These are phyloP conservation scores for Tanacetum coccineum DNA, from an alignment of 129 eudicot species.

Conservation along the genomic window DNA sequence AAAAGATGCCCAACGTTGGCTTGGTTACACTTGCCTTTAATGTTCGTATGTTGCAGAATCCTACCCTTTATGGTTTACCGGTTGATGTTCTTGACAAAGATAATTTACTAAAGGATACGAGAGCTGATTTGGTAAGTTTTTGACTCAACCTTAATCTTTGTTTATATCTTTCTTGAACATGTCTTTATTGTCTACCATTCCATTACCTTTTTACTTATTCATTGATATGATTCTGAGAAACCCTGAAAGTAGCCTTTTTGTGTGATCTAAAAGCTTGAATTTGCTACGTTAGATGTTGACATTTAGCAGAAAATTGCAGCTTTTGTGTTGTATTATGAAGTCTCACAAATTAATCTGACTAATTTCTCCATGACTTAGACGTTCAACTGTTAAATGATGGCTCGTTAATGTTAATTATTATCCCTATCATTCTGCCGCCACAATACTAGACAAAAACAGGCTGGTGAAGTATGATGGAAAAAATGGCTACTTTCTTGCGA, in stretches of 20 bases:
- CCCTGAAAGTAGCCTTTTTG: no score
- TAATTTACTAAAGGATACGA: conserved; percentile 49
- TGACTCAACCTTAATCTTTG: no score
- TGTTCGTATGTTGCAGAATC: conserved; percentile 82
- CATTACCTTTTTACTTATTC: not conserved
- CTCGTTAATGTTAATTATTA: not conserved
- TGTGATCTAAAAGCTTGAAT: no score
- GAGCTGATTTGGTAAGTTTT: no score
- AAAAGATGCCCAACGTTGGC: no score
- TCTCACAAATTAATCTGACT: not conserved
- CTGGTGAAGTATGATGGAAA: no score
- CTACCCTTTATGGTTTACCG: conserved; percentile 72
- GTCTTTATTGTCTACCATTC: not conserved
- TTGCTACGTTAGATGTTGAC: not conserved
- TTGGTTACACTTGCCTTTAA: conserved; percentile 74
- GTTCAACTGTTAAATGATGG: not conserved
- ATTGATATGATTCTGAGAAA: not conserved
- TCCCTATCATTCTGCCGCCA: conserved; percentile 80
- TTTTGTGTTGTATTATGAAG: conserved; percentile 12
- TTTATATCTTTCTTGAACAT: conserved; percentile 35
- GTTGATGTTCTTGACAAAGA: conserved; percentile 53
- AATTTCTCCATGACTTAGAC: not conserved
- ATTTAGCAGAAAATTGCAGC: not conserved
- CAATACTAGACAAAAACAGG: no score
- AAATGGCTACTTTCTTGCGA: no score